These are phyloP conservation scores for Phoma sp. DNA, from an alignment of 2,329 filamentous ascomycete species.

Conservation along the genomic window DNA sequence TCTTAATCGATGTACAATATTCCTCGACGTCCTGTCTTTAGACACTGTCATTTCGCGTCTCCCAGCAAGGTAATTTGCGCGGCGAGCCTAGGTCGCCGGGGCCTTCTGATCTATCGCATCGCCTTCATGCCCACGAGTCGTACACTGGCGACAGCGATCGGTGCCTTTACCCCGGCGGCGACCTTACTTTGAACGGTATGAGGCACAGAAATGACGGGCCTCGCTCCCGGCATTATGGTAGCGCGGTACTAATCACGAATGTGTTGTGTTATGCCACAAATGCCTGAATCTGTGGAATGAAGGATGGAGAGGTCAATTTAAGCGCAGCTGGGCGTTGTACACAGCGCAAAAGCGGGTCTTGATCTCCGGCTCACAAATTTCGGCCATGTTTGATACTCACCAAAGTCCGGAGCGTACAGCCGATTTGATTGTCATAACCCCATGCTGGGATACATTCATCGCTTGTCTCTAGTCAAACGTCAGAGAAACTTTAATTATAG, in stretches of 20 bases:
- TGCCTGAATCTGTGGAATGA: conserved; percentile 7
- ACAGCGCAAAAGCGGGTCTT: conserved; percentile 5
- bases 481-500: conserved; percentile 20
- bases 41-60: conserved; percentile 5
- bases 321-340: conserved; percentile 6
- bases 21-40: conserved; percentile 10
- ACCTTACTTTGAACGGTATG: conserved; percentile 21
- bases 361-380: not conserved
- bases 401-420: conserved; percentile 9
- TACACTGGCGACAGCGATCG: conserved; percentile 18
- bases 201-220: conserved; percentile 29
- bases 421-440: not conserved
- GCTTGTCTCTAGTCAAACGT: conserved; percentile 28
- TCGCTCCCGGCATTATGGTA: conserved; percentile 33
- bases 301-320: conserved; percentile 6
- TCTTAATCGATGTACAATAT: not conserved
- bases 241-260: conserved; percentile 22
- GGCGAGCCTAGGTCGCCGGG: conserved; percentile 9
- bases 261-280: conserved; percentile 8
- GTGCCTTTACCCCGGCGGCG: conserved; percentile 17
- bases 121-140: conserved; percentile 16
- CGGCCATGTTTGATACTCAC: not conserved
- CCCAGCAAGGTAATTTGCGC: conserved; percentile 8
- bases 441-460: conserved; percentile 21
- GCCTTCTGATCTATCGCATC: conserved; percentile 6